Conservation (phyloP, 164 flowering plant genomes). For the Euptelea pleiosperma region DNA sequence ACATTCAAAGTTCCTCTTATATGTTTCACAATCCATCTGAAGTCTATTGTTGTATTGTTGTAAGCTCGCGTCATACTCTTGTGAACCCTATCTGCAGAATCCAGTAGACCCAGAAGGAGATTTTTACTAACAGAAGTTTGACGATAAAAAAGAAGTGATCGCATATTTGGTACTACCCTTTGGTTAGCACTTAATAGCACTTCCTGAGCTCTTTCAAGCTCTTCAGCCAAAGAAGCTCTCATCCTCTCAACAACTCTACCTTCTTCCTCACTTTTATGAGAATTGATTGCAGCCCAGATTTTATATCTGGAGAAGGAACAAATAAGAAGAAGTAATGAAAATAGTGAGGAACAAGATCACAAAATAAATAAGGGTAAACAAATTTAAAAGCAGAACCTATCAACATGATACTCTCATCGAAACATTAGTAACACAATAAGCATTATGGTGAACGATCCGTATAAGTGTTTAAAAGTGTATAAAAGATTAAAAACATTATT, state of each 20-base stretch:
- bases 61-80: constrained; percentile 86
- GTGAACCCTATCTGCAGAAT: constrained; percentile 57
- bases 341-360: too few species aligned
- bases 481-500: not conserved
- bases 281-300: constrained; percentile 48
- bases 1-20: constrained; percentile 59
- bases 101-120: not conserved
- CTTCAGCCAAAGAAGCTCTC: constrained; percentile 40
- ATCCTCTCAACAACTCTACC: constrained; percentile 49
- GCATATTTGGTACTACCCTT: constrained; percentile 37
- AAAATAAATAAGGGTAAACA: too few species aligned
- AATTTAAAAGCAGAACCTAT: too few species aligned
- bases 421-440: too few species aligned
- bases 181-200: constrained; percentile 55
- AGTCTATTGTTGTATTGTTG: constrained; percentile 92
- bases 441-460: constrained; percentile 72
- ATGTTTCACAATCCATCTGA: constrained; percentile 67
- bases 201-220: constrained; percentile 46
- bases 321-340: not conserved
- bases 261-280: constrained; percentile 44
- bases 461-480: not conserved
- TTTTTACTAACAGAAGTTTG: not conserved
- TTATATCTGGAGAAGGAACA: not conserved
- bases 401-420: too few species aligned
- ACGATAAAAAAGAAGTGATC: not conserved